These are phyloP conservation scores for Danielia oregonensis DNA, from an alignment of 805 yeast species.

Conservation along the genomic window DNA sequence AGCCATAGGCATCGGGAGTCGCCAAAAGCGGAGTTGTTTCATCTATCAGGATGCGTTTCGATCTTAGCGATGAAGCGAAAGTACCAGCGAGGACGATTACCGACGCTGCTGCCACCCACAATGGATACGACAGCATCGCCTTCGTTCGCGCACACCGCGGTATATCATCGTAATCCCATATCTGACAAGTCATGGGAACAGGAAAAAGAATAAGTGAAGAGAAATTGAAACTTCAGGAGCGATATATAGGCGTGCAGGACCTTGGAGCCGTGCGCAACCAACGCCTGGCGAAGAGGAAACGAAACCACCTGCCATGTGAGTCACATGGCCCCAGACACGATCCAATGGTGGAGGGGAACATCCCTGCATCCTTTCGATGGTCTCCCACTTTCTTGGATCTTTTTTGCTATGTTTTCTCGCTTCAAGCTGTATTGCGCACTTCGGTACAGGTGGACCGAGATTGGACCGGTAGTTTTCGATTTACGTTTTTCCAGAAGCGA, in stretches of 20 bases:
- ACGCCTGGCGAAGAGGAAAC: too few species aligned
- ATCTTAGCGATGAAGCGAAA: constrained; percentile 10
- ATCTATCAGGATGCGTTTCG: constrained; percentile 7
- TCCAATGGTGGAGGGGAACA: too few species aligned
- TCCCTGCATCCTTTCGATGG: too few species aligned
- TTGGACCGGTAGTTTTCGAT: too few species aligned
- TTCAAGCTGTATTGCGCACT: too few species aligned
- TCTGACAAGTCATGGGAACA: constrained; percentile 14
- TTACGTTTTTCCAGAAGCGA: too few species aligned
- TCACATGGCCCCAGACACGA: too few species aligned
- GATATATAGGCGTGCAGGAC: background rate
- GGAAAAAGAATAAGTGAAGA: background rate
- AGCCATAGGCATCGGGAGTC: constrained; percentile 28
- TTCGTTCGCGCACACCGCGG: constrained; percentile 47
- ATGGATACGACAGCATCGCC: constrained; percentile 33
- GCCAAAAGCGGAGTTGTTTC: constrained; percentile 36
- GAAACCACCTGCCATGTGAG: too few species aligned
- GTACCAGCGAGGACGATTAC: constrained; percentile 21
- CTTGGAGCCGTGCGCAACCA: background rate
- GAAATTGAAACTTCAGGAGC: background rate
- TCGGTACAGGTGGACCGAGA: too few species aligned
- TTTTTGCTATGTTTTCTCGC: too few species aligned
- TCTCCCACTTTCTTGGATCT: background rate
- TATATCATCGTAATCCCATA: constrained; percentile 63
- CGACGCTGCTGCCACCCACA: constrained; percentile 28